These are phyloP conservation scores for Colletotrichum filicis DNA, from an alignment of 2,329 filamentous ascomycete species.

Conservation along the genomic window DNA sequence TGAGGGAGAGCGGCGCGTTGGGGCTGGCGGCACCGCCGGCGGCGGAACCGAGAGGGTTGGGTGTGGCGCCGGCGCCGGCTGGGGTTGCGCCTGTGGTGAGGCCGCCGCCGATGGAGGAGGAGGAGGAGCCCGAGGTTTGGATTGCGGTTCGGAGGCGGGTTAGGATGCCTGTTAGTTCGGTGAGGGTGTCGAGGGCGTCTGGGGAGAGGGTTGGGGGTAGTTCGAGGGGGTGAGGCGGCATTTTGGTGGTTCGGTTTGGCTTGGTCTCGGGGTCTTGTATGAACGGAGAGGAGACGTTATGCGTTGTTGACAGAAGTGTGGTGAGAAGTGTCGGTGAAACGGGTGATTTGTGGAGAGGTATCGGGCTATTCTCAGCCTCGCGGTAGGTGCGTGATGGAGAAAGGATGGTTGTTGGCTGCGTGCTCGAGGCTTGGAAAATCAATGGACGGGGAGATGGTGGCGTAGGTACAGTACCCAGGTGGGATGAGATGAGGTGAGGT, in stretches of 20 bases:
- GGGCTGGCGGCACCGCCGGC: constrained; percentile 40
- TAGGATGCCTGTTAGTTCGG: constrained; percentile 82
- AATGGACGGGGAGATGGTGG: constrained; percentile 1
- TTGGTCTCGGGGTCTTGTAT: not conserved
- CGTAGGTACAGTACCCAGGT: not conserved
- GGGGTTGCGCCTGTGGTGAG: constrained; percentile 51
- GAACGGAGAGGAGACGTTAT: not conserved
- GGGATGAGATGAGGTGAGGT: not conserved
- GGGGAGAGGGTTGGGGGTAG: constrained; percentile 77
- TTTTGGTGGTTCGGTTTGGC: not conserved
- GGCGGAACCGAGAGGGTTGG: constrained; percentile 38
- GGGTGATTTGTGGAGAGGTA: not conserved
- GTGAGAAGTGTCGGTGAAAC: not conserved
- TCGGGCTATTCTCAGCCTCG: constrained; percentile 9
- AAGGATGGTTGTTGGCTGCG: constrained; percentile 3
- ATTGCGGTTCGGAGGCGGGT: constrained; percentile 72
- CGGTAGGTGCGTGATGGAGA: constrained; percentile 2
- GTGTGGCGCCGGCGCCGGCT: constrained; percentile 42
- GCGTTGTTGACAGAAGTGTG: not conserved
- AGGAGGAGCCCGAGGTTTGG: constrained; percentile 46
- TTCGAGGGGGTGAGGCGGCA: constrained; percentile 53
- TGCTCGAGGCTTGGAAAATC: constrained; percentile 24
- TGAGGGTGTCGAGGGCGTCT: constrained; percentile 86
- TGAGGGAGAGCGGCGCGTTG: constrained; percentile 58
- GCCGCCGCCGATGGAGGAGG: constrained; percentile 43